Conservation (phyloP, 2,329 filamentous ascomycete species). For the Talaromyces piceae region DNA sequence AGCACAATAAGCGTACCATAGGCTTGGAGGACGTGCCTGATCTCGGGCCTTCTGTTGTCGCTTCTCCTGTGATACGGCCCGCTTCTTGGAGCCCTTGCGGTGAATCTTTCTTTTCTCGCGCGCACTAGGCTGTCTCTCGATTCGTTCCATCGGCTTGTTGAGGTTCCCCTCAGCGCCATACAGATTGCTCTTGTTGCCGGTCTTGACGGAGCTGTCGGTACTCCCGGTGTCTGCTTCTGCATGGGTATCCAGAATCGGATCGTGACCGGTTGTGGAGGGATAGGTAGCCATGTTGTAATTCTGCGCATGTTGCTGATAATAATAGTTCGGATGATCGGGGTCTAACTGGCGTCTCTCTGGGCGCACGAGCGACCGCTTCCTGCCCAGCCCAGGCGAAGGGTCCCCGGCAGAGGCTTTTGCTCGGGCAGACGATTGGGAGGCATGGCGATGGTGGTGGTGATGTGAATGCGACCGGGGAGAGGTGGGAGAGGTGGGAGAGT, state of each 20-base stretch:
- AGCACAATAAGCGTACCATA: slow-evolving; percentile 94
- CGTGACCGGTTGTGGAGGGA: slow-evolving; percentile 87
- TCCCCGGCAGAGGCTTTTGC: neutral
- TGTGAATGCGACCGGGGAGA: slow-evolving; percentile 24
- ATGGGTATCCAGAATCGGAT: slow-evolving; percentile 72
- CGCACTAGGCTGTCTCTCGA: slow-evolving; percentile 26
- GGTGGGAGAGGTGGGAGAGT: slow-evolving; percentile 34
- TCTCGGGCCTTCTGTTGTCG: slow-evolving; percentile 53
- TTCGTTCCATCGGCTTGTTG: slow-evolving; percentile 36
- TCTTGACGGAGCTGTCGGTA: slow-evolving; percentile 55
- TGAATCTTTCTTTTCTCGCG: slow-evolving; percentile 55
- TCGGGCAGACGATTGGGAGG: slow-evolving; percentile 9
- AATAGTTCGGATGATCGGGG: slow-evolving; percentile 83
- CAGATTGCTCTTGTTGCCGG: slow-evolving; percentile 30
- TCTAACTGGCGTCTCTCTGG: slow-evolving; percentile 84
- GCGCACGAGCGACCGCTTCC: slow-evolving; percentile 82
- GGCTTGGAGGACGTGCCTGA: slow-evolving; percentile 66
- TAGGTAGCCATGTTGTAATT: slow-evolving; percentile 83
- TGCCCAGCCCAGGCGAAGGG: slow-evolving; percentile 24
- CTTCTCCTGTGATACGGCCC: slow-evolving; percentile 49
- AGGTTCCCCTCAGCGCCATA: slow-evolving; percentile 28
- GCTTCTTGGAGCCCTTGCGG: slow-evolving; percentile 50
- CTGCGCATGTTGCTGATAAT: slow-evolving; percentile 90
- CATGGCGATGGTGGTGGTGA: slow-evolving; percentile 5
- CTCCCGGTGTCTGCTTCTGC: slow-evolving; percentile 46